These are phyloP conservation scores for Trichoderma lentiforme DNA, from an alignment of 2,329 filamentous ascomycete species.

Conservation along the genomic window DNA sequence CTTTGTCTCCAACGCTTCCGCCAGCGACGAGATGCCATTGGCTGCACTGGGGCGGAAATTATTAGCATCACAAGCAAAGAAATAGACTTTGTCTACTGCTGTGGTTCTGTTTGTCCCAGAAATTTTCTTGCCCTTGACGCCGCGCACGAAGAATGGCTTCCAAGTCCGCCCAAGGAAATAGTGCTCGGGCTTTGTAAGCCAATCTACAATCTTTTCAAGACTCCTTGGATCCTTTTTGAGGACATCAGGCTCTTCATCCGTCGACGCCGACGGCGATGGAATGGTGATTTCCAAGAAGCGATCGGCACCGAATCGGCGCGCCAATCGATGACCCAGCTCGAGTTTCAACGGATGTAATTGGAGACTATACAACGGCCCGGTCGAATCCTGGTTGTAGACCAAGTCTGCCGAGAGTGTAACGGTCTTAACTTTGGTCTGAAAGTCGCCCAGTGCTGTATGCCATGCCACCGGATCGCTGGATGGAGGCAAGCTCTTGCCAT, in stretches of 20 bases:
- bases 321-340: slow-evolving; percentile 49
- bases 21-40: slow-evolving; percentile 23
- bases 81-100: slow-evolving; percentile 36
- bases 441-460: slow-evolving; percentile 40
- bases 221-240: slow-evolving; percentile 32
- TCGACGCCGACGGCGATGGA: slow-evolving; percentile 38
- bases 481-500: slow-evolving; percentile 47
- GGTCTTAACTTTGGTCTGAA: slow-evolving; percentile 33
- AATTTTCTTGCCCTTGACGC: slow-evolving; percentile 37
- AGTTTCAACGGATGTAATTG: slow-evolving; percentile 47
- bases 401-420: slow-evolving; percentile 46
- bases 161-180: slow-evolving; percentile 46
- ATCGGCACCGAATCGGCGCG: slow-evolving; percentile 55
- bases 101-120: slow-evolving; percentile 26
- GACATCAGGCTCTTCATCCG: slow-evolving; percentile 26
- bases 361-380: slow-evolving; percentile 43
- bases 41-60: slow-evolving; percentile 32
- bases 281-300: slow-evolving; percentile 56
- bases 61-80: slow-evolving; percentile 54
- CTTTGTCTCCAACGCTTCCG: slow-evolving; percentile 23
- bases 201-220: slow-evolving; percentile 30
- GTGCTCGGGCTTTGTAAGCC: slow-evolving; percentile 34
- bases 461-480: slow-evolving; percentile 44
- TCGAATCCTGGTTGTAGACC: slow-evolving; percentile 32
- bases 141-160: slow-evolving; percentile 45